Evolutionary conservation across 768 basidiomycete species (phyloP), one percentile per base, ranked within the genome.

Genomic region (Boletus sensibilis): DNA sequence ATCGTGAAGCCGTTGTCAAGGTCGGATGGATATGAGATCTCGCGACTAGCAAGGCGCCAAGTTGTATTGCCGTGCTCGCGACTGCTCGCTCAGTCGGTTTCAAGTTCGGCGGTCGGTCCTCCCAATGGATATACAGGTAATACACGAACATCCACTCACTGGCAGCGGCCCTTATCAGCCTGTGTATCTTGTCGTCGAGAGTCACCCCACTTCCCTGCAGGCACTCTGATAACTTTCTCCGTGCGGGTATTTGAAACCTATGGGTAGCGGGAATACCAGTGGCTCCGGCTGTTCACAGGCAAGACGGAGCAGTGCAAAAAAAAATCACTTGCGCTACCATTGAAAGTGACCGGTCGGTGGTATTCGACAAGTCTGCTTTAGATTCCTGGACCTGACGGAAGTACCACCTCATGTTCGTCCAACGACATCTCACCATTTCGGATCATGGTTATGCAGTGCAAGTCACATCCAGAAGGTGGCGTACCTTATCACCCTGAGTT

Each of bases 361-460:
- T 29, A 35, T 54, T 52, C 23, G n/a, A 50, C 47, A 52, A 41
- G 18, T 50, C 47, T 37, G 37, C 16, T 14, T 20, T 13, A 13
- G 45, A 50, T 49, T 40, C 50, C 21, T 23, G 46, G 20, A 23
- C 37, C 10, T 39, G 47, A 53, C 29, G 27, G 46, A 25, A 45
- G 40, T 8, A 11, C 4, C 11, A 16, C 16, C 37, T n/a, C 48
- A 6, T 14, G 46, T 11, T 23, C 23, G n/a, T 52, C 27, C 20
- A 14, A 18, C 18, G 41, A 52, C 50, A 33, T 21, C 31, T 21
- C 43, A 21, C 18, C 23, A n/a, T 35, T 45, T 39, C 61, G 56
- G 61, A 59, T 58, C 56, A 62, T 48, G 16, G 16, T 29, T 13
- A 23, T 52, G 56, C 54, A 25, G 50, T 53, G 56, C 59, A 37